Conservation (phyloP, 2,329 filamentous ascomycete genomes). For the Oidium heveae region DNA sequence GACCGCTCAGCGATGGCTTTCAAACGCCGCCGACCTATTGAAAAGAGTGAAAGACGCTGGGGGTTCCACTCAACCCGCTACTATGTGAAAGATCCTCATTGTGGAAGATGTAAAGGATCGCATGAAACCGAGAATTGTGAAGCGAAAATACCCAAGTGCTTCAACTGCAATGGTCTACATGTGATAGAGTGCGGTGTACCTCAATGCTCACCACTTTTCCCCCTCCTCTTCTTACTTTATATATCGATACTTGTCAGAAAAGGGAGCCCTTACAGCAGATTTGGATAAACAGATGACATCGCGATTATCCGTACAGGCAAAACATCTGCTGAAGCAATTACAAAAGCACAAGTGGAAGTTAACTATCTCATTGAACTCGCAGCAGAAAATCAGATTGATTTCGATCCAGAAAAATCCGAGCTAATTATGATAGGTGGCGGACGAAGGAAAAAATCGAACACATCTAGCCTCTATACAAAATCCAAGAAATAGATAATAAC, state of each 20-base stretch:
- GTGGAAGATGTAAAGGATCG: neutral
- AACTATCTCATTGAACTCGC: too few species aligned
- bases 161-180: neutral
- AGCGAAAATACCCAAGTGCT: neutral
- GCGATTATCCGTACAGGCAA: too few species aligned
- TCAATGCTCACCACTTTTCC: neutral
- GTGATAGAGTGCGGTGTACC: neutral
- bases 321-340: too few species aligned
- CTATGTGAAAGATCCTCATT: neutral
- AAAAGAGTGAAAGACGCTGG: neutral
- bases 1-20: neutral
- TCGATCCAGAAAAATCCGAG: too few species aligned
- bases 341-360: too few species aligned
- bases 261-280: too few species aligned
- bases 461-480: neutral
- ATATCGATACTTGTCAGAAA: slow-evolving; percentile 25
- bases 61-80: neutral
- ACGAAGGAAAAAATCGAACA: neutral
- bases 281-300: too few species aligned
- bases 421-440: neutral
- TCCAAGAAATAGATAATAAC: neutral
- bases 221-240: neutral
- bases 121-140: neutral
- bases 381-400: too few species aligned
- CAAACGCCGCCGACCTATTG: neutral